Conservation (phyloP, 176 grass and related monocot species). For the Olyra latifolia region DNA sequence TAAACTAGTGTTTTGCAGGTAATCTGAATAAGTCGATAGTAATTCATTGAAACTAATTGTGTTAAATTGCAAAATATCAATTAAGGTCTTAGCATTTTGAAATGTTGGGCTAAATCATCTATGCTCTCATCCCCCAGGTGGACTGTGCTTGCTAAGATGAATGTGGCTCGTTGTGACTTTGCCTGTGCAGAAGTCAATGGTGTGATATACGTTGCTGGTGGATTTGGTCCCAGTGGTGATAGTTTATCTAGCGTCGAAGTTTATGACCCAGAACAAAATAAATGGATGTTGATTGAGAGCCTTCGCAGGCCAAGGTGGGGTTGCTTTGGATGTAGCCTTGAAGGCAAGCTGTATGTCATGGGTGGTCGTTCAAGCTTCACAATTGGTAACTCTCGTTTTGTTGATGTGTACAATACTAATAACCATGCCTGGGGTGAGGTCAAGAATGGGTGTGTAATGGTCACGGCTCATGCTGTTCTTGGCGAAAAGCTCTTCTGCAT, state of each 20-base stretch:
- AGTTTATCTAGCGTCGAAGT: conserved; percentile 87
- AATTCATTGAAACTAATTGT: not conserved
- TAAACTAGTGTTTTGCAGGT: conserved; percentile 5
- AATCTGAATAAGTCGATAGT: conserved; percentile 15
- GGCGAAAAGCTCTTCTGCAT: conserved; percentile 74
- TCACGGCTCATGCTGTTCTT: conserved; percentile 68
- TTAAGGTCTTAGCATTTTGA: not conserved
- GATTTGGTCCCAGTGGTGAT: conserved; percentile 67
- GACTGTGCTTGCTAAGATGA: conserved; percentile 76
- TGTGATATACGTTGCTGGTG: conserved; percentile 77
- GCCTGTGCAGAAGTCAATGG: conserved; percentile 75
- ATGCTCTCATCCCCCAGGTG: conserved; percentile 55
- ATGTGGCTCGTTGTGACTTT: conserved; percentile 78
- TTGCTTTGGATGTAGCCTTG: conserved; percentile 80
- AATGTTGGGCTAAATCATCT: conserved; percentile 29
- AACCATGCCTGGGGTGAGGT: conserved; percentile 57
- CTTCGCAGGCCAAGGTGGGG: conserved; percentile 81
- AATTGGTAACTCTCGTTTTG: conserved; percentile 73
- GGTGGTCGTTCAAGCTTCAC: conserved; percentile 90
- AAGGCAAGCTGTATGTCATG: conserved; percentile 86
- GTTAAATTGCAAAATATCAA: not conserved
- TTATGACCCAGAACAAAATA: conserved; percentile 65
- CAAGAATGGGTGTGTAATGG: conserved; percentile 92
- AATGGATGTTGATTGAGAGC: conserved; percentile 65
- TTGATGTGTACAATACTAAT: conserved; percentile 68